Base-by-base conservation (phyloP, 1,139 yeast species). In the Hemisphaericaspora subhashii region DNA sequence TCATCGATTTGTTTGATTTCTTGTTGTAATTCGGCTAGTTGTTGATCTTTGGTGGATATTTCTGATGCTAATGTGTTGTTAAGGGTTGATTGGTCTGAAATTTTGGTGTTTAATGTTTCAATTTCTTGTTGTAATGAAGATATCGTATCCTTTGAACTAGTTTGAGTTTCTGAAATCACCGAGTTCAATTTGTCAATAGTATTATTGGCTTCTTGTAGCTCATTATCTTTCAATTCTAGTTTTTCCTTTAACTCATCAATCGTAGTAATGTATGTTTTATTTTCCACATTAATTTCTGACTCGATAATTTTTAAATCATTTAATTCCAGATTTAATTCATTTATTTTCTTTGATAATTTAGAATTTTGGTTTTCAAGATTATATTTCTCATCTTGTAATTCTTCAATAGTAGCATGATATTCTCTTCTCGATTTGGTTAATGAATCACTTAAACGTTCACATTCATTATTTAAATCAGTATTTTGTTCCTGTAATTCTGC, bases 371-470 rank as follows among this genome's bases (percentile, higher is more conserved):
- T 68, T 46, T 72, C 77, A 46, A 71, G 57, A 18, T 58, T 56
- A 50, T 72, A 79, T 45, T 71, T 69, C 37, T 79, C 84, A 42
- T 68, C 72, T 40, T 61, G 68, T 53, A 73, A 62, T 15, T 56
- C 51, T 7, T 64, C 69, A 36, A 73, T 69, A 27, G 68, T 67
- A 4, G 58, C 46, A 39, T 77, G 79, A 31, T 54, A 58, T 43
- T 77, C 80, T 18, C 70, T 60, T 38, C 84, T 68, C 18, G 77
- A 47, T 7, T 55, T 51, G 2, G 75, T 64, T 36, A 81, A 62
- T 23, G 81, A 77, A 31, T 59, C 65, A 15, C 82, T 74, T 33
- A 86, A 59, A 35, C 77, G 64, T 45, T 84, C 90, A 53, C 87
- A 79, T 55, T 87, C 95, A 28, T 66, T 66, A 48, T 83, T 85